phyloP scores from a whole-genome alignment of 2,329 filamentous ascomycete species.

The Cladophialophora yegresii region DNA sequence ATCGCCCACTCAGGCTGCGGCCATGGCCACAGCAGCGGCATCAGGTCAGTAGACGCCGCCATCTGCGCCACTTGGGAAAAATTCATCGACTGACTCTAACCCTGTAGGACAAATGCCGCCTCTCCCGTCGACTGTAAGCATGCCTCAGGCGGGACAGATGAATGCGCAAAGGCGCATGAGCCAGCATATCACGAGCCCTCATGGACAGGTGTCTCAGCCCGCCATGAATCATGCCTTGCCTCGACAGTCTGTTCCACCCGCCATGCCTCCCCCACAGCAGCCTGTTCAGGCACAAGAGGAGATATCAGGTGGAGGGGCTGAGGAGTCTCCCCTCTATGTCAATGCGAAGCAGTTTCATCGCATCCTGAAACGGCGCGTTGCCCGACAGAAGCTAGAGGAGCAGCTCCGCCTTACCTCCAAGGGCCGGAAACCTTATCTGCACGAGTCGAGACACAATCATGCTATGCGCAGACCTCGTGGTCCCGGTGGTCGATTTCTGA shows the following conservation, averaged over 20 bases:
- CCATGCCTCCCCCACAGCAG: conserved; percentile 53
- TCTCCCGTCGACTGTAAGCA: conserved; percentile 51
- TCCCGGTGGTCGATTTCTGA: conserved; percentile 91
- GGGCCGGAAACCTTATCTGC: conserved; percentile 92
- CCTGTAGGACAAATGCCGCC: conserved; percentile 38
- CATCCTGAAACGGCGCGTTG: conserved; percentile 90
- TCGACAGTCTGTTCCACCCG: conserved; percentile 54
- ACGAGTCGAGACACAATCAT: conserved; percentile 97
- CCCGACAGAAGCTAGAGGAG: conserved; percentile 90
- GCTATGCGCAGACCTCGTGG: conserved; percentile 94
- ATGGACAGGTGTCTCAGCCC: conserved; percentile 70
- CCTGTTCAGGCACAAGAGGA: conserved; percentile 70
- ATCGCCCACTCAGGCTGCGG: conserved; percentile 81
- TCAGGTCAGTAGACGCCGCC: conserved; percentile 68
- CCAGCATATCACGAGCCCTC: conserved; percentile 71
- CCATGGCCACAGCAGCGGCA: conserved; percentile 90
- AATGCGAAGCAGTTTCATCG: conserved; percentile 99
- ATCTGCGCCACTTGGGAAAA: conserved; percentile 36
- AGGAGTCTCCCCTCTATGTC: conserved; percentile 94
- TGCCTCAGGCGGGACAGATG: conserved; percentile 60
- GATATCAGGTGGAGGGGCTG: conserved; percentile 68
- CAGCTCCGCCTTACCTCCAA: conserved; percentile 89
- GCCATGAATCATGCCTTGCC: conserved; percentile 69
- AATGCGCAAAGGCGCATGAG: conserved; percentile 67
- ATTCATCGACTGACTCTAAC: conserved; percentile 17